phyloP scores from a whole-genome alignment of 2,329 filamentous ascomycete species.

The Pseudodiploospora longispora region DNA sequence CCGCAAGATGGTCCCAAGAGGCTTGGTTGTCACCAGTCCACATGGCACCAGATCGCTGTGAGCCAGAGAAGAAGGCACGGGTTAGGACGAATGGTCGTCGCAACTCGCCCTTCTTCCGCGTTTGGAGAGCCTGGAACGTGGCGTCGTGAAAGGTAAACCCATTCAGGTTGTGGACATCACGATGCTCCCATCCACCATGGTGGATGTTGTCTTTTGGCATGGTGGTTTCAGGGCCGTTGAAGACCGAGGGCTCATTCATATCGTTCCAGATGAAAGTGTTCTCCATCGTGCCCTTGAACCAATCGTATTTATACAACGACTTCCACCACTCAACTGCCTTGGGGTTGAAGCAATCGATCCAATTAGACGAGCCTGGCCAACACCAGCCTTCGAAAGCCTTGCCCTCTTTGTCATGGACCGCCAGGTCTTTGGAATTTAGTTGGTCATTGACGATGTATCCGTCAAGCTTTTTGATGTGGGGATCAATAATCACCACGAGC shows the following conservation, averaged over 20 bases:
- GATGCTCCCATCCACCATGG: slow-evolving; percentile 86
- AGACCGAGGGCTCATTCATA: slow-evolving; percentile 99
- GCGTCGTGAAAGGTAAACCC: slow-evolving; percentile 94
- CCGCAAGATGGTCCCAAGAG: slow-evolving; percentile 83
- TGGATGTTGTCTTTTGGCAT: slow-evolving; percentile 99
- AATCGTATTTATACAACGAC: slow-evolving; percentile 75
- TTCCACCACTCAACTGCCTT: slow-evolving; percentile 88
- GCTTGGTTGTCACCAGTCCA: slow-evolving; percentile 99
- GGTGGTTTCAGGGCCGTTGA: slow-evolving; percentile 95
- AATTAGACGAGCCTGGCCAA: slow-evolving; percentile 95
- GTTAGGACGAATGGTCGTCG: slow-evolving; percentile 89
- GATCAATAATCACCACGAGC: slow-evolving; percentile 90
- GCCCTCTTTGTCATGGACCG: slow-evolving; percentile 82
- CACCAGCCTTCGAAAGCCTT: slow-evolving; percentile 94
- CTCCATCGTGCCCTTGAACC: slow-evolving; percentile 74
- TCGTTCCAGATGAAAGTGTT: slow-evolving; percentile 98
- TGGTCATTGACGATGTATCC: slow-evolving; percentile 72
- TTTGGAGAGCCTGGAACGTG: slow-evolving; percentile 75
- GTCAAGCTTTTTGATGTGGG: slow-evolving; percentile 90
- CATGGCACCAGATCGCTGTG: slow-evolving; percentile 87
- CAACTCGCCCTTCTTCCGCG: slow-evolving; percentile 77
- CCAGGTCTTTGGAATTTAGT: slow-evolving; percentile 74
- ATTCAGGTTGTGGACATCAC: slow-evolving; percentile 92
- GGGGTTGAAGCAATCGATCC: slow-evolving; percentile 96
- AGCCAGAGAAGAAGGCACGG: slow-evolving; percentile 84